Conservation (phyloP, 208 protist genomes). For the Novymonas esmeraldas region DNA sequence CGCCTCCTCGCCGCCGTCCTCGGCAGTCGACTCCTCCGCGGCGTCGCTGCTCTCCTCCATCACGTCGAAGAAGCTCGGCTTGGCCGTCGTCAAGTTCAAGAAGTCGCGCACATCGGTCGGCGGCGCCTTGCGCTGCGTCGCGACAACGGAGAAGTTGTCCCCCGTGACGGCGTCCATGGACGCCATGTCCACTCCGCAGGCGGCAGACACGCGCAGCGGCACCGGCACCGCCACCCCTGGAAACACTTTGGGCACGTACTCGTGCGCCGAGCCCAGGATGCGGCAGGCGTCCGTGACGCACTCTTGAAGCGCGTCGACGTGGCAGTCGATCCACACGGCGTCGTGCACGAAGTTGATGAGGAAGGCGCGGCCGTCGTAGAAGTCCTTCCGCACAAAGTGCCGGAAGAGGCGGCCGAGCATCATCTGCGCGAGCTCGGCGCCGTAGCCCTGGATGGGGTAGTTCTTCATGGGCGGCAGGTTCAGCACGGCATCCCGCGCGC, state of each 20-base stretch:
- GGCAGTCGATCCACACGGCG: slow-evolving; percentile 91
- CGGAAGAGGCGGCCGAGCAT: slow-evolving; percentile 86
- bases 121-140: slow-evolving; percentile 27
- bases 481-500: slow-evolving; percentile 75
- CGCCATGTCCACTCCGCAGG: slow-evolving; percentile 83
- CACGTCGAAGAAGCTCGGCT: slow-evolving; percentile 18
- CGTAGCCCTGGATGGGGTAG: slow-evolving; percentile 91
- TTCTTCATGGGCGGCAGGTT: slow-evolving; percentile 89
- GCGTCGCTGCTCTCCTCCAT: slow-evolving; percentile 14
- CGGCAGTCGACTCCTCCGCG: slow-evolving; percentile 1
- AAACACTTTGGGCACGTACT: slow-evolving; percentile 75
- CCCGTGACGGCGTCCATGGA: slow-evolving; percentile 62
- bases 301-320: slow-evolving; percentile 73
- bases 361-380: slow-evolving; percentile 70
- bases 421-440: slow-evolving; percentile 89
- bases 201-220: slow-evolving; percentile 67
- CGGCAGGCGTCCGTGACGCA: slow-evolving; percentile 62
- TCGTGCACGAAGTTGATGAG: slow-evolving; percentile 92
- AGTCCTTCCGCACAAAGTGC: slow-evolving; percentile 63
- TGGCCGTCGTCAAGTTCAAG: slow-evolving; percentile 20
- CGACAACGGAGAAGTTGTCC: slow-evolving; percentile 46
- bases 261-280: slow-evolving; percentile 68
- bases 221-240: slow-evolving; percentile 71
- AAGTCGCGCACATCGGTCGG: slow-evolving; percentile 25
- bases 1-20: slow-evolving; percentile 1